These are phyloP conservation scores for Neopestalotiopsis sp. DNA, from an alignment of 2,329 filamentous ascomycete species.

Conservation along the genomic window DNA sequence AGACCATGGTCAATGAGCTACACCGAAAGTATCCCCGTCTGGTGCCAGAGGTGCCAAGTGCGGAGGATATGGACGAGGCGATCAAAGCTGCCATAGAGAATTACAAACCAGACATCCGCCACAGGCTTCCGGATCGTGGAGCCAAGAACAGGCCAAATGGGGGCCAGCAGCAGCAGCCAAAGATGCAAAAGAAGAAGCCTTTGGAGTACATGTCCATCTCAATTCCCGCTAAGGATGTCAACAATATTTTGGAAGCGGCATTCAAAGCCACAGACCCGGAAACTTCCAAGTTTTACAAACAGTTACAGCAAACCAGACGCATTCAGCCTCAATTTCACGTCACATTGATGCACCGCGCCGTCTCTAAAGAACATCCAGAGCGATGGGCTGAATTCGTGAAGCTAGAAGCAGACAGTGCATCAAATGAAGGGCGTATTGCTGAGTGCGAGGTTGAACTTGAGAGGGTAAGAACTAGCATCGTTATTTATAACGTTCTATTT, in stretches of 20 bases:
- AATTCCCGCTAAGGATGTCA: conserved; percentile 48
- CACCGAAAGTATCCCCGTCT: conserved; percentile 80
- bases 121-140: conserved; percentile 69
- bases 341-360: conserved; percentile 84
- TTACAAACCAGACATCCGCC: conserved; percentile 77
- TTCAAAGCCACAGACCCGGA: conserved; percentile 64
- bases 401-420: conserved; percentile 48
- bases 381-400: conserved; percentile 77
- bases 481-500: not conserved
- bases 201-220: conserved; percentile 64
- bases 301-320: conserved; percentile 74
- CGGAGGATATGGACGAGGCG: conserved; percentile 78
- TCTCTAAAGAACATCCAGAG: conserved; percentile 62
- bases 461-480: conserved; percentile 46
- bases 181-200: conserved; percentile 48
- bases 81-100: conserved; percentile 76
- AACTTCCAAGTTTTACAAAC: conserved; percentile 72
- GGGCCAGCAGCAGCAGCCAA: conserved; percentile 38
- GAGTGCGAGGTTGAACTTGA: conserved; percentile 68
- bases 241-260: conserved; percentile 66
- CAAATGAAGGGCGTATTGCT: conserved; percentile 58
- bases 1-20: conserved; percentile 74
- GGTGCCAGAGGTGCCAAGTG: conserved; percentile 71
- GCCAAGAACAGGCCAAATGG: conserved; percentile 48
- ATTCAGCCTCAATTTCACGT: conserved; percentile 91